Base-by-base conservation (phyloP, 2,329 filamentous ascomycete species). In the Capronia coronata region DNA sequence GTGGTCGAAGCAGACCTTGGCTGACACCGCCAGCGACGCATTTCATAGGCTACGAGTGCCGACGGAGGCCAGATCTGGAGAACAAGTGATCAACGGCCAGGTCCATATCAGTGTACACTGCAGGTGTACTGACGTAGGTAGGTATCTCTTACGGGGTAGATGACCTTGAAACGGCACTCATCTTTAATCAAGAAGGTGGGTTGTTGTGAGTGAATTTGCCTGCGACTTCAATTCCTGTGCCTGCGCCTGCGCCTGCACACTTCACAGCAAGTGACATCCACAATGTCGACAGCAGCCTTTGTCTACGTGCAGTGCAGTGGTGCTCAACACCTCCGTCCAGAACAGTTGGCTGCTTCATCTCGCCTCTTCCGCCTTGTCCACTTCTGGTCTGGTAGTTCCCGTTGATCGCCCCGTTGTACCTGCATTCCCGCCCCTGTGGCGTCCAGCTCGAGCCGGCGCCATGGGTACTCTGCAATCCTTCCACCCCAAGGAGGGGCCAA, bases 351-450 rank as follows among this genome's bases (percentile, higher is more conserved):
- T 8, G 34, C 34, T 18, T 30, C 14, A 30, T 29, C 40, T 43
- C 40, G 25, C 25, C 23, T 30, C 3, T n/a, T 16, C 40, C 13
- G 16, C 40, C 40, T 29, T 27, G 23, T 41, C 23, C 23, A n/a
- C 6, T n/a, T 23, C 38, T 25, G 21, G 38, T 13, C 25, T 41
- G 19, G 19, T 19, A 11, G 23, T 29, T 25, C 25, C 23, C 40
- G 14, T 43, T 51, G 48, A 47, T 46, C 43, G 22, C 38, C 48
- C 48, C 19, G 21, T 16, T 47, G 35, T 23, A n/a, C 38, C 27
- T 43, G 42, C 34, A 25, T 43, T 39, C 21, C 14, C 14, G 29
- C 43, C 43, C 43, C 37, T 46, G 42, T 51, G 48, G 48, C 48
- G 30, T 10, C 30, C 11, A 34, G 14, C 6, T 51, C 43, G 25